Evolutionary conservation across 129 eudicot genomes (phyloP).

Genomic region (Mikania micrantha): DNA sequence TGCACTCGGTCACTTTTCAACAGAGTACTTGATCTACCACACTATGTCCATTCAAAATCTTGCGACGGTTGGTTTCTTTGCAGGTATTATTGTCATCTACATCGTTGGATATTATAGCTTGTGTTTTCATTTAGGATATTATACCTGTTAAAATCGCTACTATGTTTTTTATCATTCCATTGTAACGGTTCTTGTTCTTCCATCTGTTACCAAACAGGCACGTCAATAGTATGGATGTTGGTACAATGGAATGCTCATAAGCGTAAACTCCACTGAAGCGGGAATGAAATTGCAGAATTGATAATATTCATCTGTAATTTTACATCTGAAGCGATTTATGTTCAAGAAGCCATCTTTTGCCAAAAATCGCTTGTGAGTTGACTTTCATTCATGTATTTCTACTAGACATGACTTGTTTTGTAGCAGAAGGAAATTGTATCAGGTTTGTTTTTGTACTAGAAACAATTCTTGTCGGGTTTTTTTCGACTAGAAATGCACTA

Average conservation of each 20-base stretch:
- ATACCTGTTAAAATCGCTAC: background rate
- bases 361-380: background rate
- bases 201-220: slow-evolving; percentile 36
- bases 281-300: slow-evolving; percentile 4
- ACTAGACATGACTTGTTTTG: background rate
- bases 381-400: slow-evolving; percentile 2
- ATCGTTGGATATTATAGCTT: background rate
- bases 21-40: slow-evolving; percentile 62
- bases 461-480: background rate
- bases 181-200: background rate
- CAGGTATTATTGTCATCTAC: slow-evolving; percentile 34
- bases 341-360: background rate
- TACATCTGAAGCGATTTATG: background rate
- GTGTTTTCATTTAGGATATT: background rate
- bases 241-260: slow-evolving; percentile 79
- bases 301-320: slow-evolving; percentile 5
- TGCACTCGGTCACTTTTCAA: slow-evolving; percentile 71
- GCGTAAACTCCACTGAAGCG: slow-evolving; percentile 20
- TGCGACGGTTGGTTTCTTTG: slow-evolving; percentile 72
- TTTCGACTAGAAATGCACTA: background rate
- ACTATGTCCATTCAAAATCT: slow-evolving; percentile 79
- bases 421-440: background rate
- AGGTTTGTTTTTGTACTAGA: slow-evolving; percentile 8
- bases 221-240: slow-evolving; percentile 93
- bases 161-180: background rate